A percentile compares a stretch with the other conserved stretches of the same genome.
Evolutionary conservation across 2,329 filamentous ascomycete genomes (phyloP).

Genomic region (Plenodomus lindquistii): DNA sequence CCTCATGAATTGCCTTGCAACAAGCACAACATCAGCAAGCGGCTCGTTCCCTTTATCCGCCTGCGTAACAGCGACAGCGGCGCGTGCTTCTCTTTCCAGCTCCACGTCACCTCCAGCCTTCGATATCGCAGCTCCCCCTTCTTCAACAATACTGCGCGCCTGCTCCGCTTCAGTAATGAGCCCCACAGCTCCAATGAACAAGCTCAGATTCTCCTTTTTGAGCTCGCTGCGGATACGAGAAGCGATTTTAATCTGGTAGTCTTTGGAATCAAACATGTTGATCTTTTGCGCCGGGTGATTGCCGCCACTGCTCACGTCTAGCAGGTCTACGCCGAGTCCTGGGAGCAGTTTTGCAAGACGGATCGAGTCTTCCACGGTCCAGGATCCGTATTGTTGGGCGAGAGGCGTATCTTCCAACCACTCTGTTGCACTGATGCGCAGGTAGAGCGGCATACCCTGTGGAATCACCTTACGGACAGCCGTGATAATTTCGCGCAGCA

Average conservation of each 20-base stretch:
- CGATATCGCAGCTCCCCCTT: conserved; percentile 22
- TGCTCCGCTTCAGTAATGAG: conserved; percentile 59
- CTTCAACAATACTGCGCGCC: conserved; percentile 51
- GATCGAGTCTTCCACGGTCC: conserved; percentile 48
- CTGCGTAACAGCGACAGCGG: conserved; percentile 43
- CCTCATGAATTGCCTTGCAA: conserved; percentile 59
- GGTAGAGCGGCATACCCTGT: conserved; percentile 39
- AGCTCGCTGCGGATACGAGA: conserved; percentile 49
- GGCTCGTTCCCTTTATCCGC: conserved; percentile 28
- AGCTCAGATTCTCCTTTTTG: conserved; percentile 39
- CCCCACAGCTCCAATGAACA: conserved; percentile 58
- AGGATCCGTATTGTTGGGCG: conserved; percentile 39
- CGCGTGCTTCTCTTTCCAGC: conserved; percentile 35
- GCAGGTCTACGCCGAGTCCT: conserved; percentile 48
- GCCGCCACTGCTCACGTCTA: conserved; percentile 52
- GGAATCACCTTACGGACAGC: conserved; percentile 41
- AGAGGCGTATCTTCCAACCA: conserved; percentile 42
- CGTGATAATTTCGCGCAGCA: conserved; percentile 49
- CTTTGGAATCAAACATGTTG: conserved; percentile 45
- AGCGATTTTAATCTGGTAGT: conserved; percentile 57
- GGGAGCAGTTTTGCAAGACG: conserved; percentile 48
- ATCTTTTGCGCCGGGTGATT: conserved; percentile 51
- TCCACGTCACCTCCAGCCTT: conserved; percentile 25
- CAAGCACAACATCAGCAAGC: conserved; percentile 55
- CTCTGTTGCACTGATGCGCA: conserved; percentile 43